Evolutionary conservation across 148 eudicot genomes (phyloP).

Genomic region (Persicaria tinctoria): DNA sequence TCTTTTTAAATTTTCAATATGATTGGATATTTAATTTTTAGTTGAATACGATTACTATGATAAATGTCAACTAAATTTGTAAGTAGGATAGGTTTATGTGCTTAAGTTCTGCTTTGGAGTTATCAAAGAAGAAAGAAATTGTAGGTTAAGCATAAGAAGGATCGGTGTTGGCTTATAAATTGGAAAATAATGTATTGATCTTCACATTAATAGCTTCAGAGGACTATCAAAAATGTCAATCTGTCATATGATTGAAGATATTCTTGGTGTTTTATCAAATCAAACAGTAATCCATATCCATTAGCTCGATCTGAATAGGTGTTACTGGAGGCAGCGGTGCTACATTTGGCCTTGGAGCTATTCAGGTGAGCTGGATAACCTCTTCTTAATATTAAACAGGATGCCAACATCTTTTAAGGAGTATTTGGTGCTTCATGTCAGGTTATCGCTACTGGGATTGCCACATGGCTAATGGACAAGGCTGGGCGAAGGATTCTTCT

Average conservation of each 20-base stretch:
- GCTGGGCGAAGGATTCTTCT: conserved; percentile 79
- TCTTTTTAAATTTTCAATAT: background rate
- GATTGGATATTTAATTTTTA: background rate
- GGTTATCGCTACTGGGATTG: conserved; percentile 75
- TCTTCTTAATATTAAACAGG: background rate
- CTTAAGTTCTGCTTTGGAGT: background rate
- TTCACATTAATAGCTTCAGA: background rate
- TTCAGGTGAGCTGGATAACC: conserved; percentile 45
- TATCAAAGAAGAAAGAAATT: background rate
- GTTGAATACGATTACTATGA: no score
- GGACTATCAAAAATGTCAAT: background rate
- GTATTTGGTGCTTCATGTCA: conserved; percentile 18
- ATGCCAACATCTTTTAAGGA: background rate
- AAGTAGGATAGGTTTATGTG: background rate
- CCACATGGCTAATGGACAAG: conserved; percentile 76
- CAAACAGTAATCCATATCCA: background rate
- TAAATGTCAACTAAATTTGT: no score
- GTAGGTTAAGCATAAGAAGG: background rate
- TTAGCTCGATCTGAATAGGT: conserved; percentile 30
- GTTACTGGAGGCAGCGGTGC: conserved; percentile 61
- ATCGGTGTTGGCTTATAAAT: background rate
- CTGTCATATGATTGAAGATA: background rate
- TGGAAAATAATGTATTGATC: no score
- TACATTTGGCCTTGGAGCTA: conserved; percentile 75
- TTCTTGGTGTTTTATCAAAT: background rate